Evolutionary conservation across 768 basidiomycete species (phyloP).

Genomic region (Punctularia strigosozonata): DNA sequence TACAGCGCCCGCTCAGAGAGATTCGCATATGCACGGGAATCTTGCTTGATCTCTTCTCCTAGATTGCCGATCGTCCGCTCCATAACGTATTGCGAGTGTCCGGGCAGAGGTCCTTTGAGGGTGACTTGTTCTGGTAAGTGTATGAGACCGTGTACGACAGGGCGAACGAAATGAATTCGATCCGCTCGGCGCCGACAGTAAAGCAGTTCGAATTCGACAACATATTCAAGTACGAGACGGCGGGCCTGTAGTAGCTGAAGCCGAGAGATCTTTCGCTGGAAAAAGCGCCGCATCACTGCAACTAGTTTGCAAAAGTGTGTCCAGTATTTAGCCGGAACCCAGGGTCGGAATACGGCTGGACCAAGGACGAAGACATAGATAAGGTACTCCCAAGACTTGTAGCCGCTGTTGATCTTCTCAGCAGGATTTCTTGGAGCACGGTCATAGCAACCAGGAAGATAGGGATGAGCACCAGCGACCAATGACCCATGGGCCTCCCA

Average conservation of each 20-base stretch:
- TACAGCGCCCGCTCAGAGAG: slow-evolving; percentile 9
- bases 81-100: slow-evolving; percentile 19
- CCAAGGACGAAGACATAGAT: slow-evolving; percentile 12
- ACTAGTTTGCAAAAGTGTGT: slow-evolving; percentile 17
- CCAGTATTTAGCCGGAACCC: slow-evolving; percentile 15
- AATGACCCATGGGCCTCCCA: slow-evolving; percentile 26
- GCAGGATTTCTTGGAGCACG: slow-evolving; percentile 29
- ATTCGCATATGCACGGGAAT: slow-evolving; percentile 16
- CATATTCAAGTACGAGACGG: slow-evolving; percentile 14
- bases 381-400: slow-evolving; percentile 19
- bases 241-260: slow-evolving; percentile 13
- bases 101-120: slow-evolving; percentile 12
- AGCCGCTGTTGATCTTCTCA: slow-evolving; percentile 23
- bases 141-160: slow-evolving; percentile 17
- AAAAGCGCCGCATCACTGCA: slow-evolving; percentile 10
- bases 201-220: slow-evolving; percentile 21
- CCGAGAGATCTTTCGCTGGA: slow-evolving; percentile 6
- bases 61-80: slow-evolving; percentile 17
- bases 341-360: slow-evolving; percentile 14
- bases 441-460: slow-evolving; percentile 29
- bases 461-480: slow-evolving; percentile 19
- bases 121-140: slow-evolving; percentile 17
- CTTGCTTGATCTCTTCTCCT: slow-evolving; percentile 15
- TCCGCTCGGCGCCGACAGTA: slow-evolving; percentile 18
- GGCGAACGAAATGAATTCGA: slow-evolving; percentile 22